Conservation (phyloP, 306 rosid genomes). For the Coriaria nepalensis region DNA sequence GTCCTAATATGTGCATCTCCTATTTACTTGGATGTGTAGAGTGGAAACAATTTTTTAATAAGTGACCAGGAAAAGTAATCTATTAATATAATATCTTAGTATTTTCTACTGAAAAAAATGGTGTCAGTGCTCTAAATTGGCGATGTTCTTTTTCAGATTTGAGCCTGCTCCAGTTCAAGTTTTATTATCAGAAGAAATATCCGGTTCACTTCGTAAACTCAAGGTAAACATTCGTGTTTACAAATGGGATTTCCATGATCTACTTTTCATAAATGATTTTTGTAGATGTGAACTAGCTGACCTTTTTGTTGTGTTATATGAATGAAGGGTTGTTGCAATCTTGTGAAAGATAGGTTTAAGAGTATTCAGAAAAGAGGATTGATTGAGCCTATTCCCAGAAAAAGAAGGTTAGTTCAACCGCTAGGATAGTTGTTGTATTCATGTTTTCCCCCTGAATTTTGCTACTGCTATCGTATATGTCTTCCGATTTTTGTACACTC, state of each 20-base stretch:
- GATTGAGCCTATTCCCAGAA: constrained; percentile 42
- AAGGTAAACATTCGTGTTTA: constrained; percentile 26
- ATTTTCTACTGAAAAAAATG: background rate
- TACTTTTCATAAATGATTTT: background rate
- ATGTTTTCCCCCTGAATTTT: too few relatives aligned
- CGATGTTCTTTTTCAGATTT: constrained; percentile 35
- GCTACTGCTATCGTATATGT: too few relatives aligned
- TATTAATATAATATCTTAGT: too few relatives aligned
- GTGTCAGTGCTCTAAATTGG: background rate
- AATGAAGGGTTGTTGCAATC: constrained; percentile 69
- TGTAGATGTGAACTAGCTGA: background rate
- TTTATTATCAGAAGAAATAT: constrained; percentile 65
- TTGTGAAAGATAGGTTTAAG: constrained; percentile 67
- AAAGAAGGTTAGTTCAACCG: constrained; percentile 37
- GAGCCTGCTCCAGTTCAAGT: constrained; percentile 88
- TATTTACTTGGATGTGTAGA: too few relatives aligned
- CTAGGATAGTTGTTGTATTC: too few relatives aligned
- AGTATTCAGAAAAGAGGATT: constrained; percentile 88
- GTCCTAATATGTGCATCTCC: constrained; percentile 2
- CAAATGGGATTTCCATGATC: too few relatives aligned
- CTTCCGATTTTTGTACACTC: too few relatives aligned
- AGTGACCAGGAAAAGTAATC: too few relatives aligned
- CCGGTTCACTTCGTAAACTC: constrained; percentile 77
- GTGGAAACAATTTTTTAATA: background rate
- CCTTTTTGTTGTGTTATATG: constrained; percentile 14